A percentile compares a stretch with the other conserved stretches of the same genome.
phyloP scores from a whole-genome alignment of 768 basidiomycete genomes.

The Lenzites betulinus region DNA sequence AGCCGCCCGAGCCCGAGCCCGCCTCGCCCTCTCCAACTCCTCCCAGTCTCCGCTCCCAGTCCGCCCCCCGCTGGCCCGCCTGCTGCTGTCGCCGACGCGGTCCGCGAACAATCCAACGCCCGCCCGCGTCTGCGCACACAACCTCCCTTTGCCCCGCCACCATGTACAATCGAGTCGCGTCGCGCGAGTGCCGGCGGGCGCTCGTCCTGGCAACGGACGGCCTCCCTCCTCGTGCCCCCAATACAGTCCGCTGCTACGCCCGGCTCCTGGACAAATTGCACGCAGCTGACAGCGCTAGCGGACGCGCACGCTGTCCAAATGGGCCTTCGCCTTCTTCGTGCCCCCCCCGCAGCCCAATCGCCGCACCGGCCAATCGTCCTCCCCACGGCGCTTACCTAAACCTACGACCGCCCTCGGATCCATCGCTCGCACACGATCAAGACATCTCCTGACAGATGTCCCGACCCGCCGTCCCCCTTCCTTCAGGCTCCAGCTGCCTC shows the following conservation, averaged over 20 bases:
- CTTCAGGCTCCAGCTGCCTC: neutral
- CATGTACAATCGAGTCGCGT: no score
- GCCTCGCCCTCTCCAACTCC: no score
- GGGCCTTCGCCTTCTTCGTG: conserved; percentile 13
- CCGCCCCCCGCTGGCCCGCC: neutral
- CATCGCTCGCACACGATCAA: conserved; percentile 22
- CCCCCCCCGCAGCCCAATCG: conserved; percentile 11
- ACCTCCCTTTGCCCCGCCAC: neutral
- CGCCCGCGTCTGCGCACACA: no score
- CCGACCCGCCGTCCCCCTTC: conserved; percentile 2
- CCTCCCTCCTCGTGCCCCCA: neutral
- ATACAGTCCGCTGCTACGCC: neutral
- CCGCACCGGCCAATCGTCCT: conserved; percentile 17
- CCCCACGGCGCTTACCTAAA: conserved; percentile 27
- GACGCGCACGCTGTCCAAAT: neutral
- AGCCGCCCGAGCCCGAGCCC: conserved; percentile 19
- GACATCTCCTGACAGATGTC: conserved; percentile 18
- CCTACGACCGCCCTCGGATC: conserved; percentile 24
- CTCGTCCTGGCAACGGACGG: neutral
- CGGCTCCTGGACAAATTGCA: neutral
- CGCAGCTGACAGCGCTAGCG: neutral
- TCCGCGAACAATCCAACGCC: neutral
- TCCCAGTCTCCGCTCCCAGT: neutral
- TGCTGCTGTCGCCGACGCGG: no score
- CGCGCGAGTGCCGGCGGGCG: no score